phyloP scores from a whole-genome alignment of 2,329 filamentous ascomycete genomes.

The Xylariaceae sp. region DNA sequence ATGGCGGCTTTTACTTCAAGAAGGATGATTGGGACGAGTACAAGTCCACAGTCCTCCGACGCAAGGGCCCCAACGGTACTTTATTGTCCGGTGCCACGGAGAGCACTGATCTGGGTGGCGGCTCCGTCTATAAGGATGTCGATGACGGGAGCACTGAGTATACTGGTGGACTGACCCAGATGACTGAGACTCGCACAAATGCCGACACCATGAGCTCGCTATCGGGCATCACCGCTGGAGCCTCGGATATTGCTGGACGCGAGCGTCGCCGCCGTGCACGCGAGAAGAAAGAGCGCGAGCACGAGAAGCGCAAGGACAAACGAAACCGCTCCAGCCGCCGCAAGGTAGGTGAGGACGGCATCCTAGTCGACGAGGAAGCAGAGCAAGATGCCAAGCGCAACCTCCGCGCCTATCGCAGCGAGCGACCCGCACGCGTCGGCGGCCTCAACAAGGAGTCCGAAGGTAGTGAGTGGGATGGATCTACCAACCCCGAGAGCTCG shows the following conservation, averaged over 20 bases:
- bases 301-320: slow-evolving; percentile 39
- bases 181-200: slow-evolving; percentile 35
- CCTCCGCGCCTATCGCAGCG: slow-evolving; percentile 78
- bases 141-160: slow-evolving; percentile 44
- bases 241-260: slow-evolving; percentile 52
- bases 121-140: slow-evolving; percentile 75
- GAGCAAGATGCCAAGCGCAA: slow-evolving; percentile 63
- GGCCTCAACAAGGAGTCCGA: slow-evolving; percentile 83
- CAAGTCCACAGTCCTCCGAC: slow-evolving; percentile 87
- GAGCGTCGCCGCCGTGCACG: slow-evolving; percentile 54
- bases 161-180: slow-evolving; percentile 31
- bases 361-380: slow-evolving; percentile 59
- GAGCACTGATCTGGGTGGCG: slow-evolving; percentile 80
- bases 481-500: slow-evolving; percentile 62
- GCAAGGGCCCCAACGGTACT: slow-evolving; percentile 84
- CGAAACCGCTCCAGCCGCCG: slow-evolving; percentile 33
- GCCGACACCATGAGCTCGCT: slow-evolving; percentile 45
- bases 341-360: slow-evolving; percentile 55
- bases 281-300: slow-evolving; percentile 45
- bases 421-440: slow-evolving; percentile 81
- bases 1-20: slow-evolving; percentile 86
- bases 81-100: slow-evolving; percentile 78
- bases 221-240: slow-evolving; percentile 55
- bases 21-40: slow-evolving; percentile 96
- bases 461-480: slow-evolving; percentile 74